phyloP scores from a whole-genome alignment of 768 basidiomycete species.

The Serendipita vermifera region DNA sequence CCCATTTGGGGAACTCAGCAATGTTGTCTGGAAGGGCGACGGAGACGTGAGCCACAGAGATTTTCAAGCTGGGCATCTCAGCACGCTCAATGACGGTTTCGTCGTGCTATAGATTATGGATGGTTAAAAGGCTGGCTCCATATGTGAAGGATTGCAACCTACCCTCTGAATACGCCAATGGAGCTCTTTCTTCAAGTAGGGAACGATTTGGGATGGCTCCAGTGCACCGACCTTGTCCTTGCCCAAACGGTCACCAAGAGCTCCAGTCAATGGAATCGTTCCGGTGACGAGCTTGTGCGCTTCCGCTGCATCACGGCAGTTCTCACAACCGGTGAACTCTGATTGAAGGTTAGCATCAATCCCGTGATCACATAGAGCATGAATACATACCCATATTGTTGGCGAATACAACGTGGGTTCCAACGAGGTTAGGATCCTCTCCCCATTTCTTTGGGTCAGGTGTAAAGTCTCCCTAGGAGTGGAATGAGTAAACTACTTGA shows the following conservation, averaged over 20 bases:
- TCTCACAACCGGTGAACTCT: neutral
- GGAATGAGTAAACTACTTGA: too few species aligned
- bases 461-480: conserved; percentile 33
- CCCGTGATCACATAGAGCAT: neutral
- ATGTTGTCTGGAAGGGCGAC: neutral
- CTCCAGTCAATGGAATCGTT: conserved; percentile 27
- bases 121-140: neutral
- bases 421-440: conserved; percentile 27
- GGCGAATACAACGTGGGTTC: conserved; percentile 34
- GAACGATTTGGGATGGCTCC: conserved; percentile 26
- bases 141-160: neutral
- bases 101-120: neutral
- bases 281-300: conserved; percentile 14
- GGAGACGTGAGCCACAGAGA: conserved; percentile 5
- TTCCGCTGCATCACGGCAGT: neutral
- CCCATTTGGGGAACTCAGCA: conserved; percentile 1
- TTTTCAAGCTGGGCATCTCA: conserved; percentile 11
- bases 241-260: conserved; percentile 20
- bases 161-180: conserved; percentile 34
- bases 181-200: conserved; percentile 31
- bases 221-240: conserved; percentile 26
- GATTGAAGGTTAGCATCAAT: neutral
- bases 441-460: conserved; percentile 29
- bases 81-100: neutral
- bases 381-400: conserved; percentile 16